phyloP scores from a whole-genome alignment of 2,329 filamentous ascomycete genomes.

The Aspergillus fischeri region DNA sequence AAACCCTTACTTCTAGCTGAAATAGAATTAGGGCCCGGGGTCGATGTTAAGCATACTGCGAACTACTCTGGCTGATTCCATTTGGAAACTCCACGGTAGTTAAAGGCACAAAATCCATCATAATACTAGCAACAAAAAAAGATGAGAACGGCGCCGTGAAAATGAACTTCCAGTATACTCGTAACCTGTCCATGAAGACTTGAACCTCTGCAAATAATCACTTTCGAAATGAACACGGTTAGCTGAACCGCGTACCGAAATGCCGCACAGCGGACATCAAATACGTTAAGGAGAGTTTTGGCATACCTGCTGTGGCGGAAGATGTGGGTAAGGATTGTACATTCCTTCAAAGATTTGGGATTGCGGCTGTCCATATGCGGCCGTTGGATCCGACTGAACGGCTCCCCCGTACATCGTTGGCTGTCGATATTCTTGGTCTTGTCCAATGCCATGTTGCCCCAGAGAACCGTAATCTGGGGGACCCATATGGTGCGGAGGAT shows the following conservation, averaged over 20 bases:
- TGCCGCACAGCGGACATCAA: background rate
- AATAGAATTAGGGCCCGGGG: background rate
- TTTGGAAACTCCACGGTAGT: background rate
- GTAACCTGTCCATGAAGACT: background rate
- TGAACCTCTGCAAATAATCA: background rate
- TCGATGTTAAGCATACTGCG: background rate
- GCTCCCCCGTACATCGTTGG: conserved; percentile 77
- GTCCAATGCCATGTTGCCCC: conserved; percentile 58
- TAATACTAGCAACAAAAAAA: background rate
- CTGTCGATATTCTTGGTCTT: conserved; percentile 76
- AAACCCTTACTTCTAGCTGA: background rate
- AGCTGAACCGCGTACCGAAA: background rate
- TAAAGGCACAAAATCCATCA: background rate
- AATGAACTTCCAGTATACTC: background rate
- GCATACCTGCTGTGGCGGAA: conserved; percentile 77
- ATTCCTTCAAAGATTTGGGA: conserved; percentile 78
- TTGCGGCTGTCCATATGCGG: conserved; percentile 72
- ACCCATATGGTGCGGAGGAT: conserved; percentile 53
- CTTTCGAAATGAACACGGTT: background rate
- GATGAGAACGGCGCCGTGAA: background rate
- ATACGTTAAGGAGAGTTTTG: conserved; percentile 1
- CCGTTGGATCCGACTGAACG: conserved; percentile 67
- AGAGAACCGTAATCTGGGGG: conserved; percentile 58
- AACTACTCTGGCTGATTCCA: background rate
- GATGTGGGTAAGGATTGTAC: conserved; percentile 71